Percentiles rank a stretch among this genome's conserved stretches.
Evolutionary conservation across 2,329 filamentous ascomycete species (phyloP).

Genomic region (Pseudogymnoascus sp.): DNA sequence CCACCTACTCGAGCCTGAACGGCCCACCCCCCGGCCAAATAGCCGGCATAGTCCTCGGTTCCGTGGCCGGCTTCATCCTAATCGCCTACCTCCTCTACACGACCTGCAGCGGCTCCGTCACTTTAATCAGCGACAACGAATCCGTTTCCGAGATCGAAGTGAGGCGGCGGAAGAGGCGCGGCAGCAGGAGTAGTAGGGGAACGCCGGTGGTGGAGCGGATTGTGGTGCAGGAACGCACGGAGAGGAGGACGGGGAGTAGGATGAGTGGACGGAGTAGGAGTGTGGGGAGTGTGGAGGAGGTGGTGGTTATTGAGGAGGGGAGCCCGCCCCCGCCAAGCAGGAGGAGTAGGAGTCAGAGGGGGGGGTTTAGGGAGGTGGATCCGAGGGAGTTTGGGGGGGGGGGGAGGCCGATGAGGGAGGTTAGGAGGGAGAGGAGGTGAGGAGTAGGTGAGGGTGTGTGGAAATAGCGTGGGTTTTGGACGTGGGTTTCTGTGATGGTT

Average conservation of each 20-base stretch:
- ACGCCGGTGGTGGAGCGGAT: constrained; percentile 21
- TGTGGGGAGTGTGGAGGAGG: constrained; percentile 20
- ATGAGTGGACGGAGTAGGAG: constrained; percentile 11
- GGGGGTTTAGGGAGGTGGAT: constrained; percentile 27
- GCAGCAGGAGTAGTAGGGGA: constrained; percentile 13
- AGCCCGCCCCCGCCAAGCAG: constrained; percentile 23
- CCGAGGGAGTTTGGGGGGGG: constrained; percentile 23
- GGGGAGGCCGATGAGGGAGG: constrained; percentile 1
- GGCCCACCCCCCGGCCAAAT: constrained; percentile 48
- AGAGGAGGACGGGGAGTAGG: constrained; percentile 18
- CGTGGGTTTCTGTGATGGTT: background rate
- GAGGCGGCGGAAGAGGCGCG: constrained; percentile 13
- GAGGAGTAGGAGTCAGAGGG: constrained; percentile 13
- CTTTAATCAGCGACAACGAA: constrained; percentile 16
- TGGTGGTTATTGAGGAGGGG: constrained; percentile 29
- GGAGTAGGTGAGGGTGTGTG: background rate
- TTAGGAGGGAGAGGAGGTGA: background rate
- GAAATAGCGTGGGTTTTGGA: background rate
- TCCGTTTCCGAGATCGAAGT: constrained; percentile 21
- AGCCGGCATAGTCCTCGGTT: constrained; percentile 50
- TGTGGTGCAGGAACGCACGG: constrained; percentile 24
- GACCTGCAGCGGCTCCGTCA: constrained; percentile 12
- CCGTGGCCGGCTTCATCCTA: constrained; percentile 43
- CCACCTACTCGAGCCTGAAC: constrained; percentile 48
- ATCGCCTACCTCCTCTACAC: constrained; percentile 42